Conservation (phyloP, 225 moss, liverwort and hornwort species). For the Pleurozium schreberi region DNA sequence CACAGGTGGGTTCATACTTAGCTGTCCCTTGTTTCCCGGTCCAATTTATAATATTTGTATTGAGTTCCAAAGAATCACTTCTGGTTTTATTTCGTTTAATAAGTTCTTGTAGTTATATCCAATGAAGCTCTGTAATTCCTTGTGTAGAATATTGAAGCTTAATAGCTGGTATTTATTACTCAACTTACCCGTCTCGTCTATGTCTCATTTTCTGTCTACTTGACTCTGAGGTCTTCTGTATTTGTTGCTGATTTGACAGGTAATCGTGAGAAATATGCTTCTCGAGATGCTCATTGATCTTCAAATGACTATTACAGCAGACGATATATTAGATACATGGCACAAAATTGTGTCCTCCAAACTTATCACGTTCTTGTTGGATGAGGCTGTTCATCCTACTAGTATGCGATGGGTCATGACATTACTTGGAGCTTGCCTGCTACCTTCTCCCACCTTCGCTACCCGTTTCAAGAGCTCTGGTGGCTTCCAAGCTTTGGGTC, state of each 20-base stretch:
- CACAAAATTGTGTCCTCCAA: slow-evolving; percentile 89
- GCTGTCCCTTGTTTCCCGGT: not conserved
- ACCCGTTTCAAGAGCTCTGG: slow-evolving; percentile 79
- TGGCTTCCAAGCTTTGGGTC: slow-evolving; percentile 74
- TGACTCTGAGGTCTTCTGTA: not conserved
- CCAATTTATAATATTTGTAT: not conserved
- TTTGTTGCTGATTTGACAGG: slow-evolving; percentile 8
- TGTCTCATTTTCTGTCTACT: not conserved
- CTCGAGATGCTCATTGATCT: slow-evolving; percentile 88
- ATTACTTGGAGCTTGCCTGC: slow-evolving; percentile 75
- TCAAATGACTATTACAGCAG: slow-evolving; percentile 68
- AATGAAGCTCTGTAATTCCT: not conserved
- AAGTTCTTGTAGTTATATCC: not conserved
- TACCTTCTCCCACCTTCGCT: slow-evolving; percentile 69
- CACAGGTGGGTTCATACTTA: slow-evolving; percentile 18
- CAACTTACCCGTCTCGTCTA: not conserved
- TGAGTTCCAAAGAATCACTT: not conserved
- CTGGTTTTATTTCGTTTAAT: not conserved
- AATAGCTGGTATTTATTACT: not conserved
- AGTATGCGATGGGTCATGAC: slow-evolving; percentile 90
- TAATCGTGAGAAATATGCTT: slow-evolving; percentile 84
- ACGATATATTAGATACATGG: slow-evolving; percentile 69
- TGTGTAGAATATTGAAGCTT: not conserved
- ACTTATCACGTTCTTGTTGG: slow-evolving; percentile 78
- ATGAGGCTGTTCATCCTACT: slow-evolving; percentile 79